Evolutionary conservation across 495 filamentous ascomycete species (phyloP).

Genomic region (Hypoxylon perforatum): DNA sequence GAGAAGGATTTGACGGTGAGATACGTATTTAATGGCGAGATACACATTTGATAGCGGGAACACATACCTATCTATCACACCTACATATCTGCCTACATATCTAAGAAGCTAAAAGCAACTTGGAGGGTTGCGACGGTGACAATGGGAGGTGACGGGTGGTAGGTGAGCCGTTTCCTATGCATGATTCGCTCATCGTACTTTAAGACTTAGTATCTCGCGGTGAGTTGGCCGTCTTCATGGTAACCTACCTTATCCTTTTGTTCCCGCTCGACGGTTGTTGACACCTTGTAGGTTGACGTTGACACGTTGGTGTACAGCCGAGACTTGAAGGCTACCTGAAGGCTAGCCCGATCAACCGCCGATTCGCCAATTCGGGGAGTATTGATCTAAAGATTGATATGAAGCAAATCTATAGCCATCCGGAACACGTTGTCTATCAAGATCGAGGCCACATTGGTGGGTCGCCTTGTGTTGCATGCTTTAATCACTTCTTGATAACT

Average conservation of each 20-base stretch:
- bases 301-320: conserved; percentile 15
- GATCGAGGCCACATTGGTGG: conserved; percentile 31
- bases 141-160: conserved; percentile 7
- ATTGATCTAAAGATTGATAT: conserved; percentile 32
- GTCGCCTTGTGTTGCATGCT: conserved; percentile 13
- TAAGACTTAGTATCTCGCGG: conserved; percentile 6
- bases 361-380: conserved; percentile 35
- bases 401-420: conserved; percentile 14
- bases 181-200: conserved; percentile 31
- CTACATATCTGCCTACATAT: too few species aligned
- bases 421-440: conserved; percentile 37
- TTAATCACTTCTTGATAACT: conserved; percentile 1
- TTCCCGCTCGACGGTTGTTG: conserved; percentile 12
- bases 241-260: conserved; percentile 13
- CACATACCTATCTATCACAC: too few species aligned
- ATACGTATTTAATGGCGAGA: too few species aligned
- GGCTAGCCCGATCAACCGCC: conserved; percentile 29
- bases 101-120: neutral
- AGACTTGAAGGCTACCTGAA: conserved; percentile 7
- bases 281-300: conserved; percentile 11
- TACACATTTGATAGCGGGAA: neutral
- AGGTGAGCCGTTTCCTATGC: conserved; percentile 4
- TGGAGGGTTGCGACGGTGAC: conserved; percentile 14
- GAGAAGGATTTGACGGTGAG: neutral
- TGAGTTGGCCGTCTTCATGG: conserved; percentile 13